Conservation (phyloP, 306 rosid species). For the Arachis stenosperma region DNA sequence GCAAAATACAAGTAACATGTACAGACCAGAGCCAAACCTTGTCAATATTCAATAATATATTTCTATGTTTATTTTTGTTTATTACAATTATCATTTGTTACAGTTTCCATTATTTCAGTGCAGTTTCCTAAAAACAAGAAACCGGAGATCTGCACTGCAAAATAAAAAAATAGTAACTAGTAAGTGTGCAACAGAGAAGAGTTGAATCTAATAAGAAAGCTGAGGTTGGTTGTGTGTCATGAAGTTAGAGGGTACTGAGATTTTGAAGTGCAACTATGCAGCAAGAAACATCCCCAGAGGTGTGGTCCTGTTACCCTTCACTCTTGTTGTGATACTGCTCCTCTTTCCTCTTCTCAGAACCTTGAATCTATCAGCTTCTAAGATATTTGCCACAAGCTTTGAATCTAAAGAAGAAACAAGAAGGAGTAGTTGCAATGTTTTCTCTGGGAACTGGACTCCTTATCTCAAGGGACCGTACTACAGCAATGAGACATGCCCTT, state of each 20-base stretch:
- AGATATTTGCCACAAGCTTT: constrained; percentile 9
- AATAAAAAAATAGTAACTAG: too few relatives aligned
- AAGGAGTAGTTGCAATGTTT: constrained; percentile 50
- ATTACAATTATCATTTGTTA: too few relatives aligned
- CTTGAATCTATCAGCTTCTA: constrained; percentile 39
- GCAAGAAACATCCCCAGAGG: constrained; percentile 38
- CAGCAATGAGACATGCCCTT: constrained; percentile 55
- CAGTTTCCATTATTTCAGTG: too few relatives aligned
- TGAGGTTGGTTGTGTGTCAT: not conserved
- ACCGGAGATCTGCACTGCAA: too few relatives aligned
- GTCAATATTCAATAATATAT: too few relatives aligned
- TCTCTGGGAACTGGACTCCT: constrained; percentile 75
- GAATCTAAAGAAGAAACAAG: constrained; percentile 1
- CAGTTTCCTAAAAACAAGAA: too few relatives aligned
- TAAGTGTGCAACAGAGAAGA: too few relatives aligned
- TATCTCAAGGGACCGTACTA: constrained; percentile 53
- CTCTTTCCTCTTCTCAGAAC: constrained; percentile 44
- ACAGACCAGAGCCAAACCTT: too few relatives aligned
- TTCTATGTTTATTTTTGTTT: too few relatives aligned
- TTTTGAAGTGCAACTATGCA: constrained; percentile 39
- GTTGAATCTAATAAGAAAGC: too few relatives aligned
- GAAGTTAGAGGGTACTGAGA: constrained; percentile 36
- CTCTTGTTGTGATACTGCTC: constrained; percentile 24
- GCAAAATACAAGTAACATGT: too few relatives aligned
- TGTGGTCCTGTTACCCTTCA: constrained; percentile 25